Percentiles rank a stretch among this genome's conserved stretches.
phyloP scores from a whole-genome alignment of 345 rosid genomes.

The Eucalyptus decipiens region DNA sequence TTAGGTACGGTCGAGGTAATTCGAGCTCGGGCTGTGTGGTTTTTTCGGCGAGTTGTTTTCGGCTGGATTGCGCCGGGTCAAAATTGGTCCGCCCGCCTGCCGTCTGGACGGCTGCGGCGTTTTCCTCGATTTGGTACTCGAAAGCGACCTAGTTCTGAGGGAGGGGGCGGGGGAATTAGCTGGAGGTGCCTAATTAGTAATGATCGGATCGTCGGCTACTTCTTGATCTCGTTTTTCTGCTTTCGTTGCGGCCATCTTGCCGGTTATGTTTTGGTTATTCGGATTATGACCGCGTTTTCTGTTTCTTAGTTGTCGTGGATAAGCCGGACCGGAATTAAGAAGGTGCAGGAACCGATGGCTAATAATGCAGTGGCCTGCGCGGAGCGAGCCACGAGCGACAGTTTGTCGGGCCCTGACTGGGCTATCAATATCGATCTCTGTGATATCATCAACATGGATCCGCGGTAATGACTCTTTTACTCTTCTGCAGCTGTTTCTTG shows the following conservation, averaged over 20 bases:
- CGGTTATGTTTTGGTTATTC: neutral
- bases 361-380: constrained; percentile 67
- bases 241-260: neutral
- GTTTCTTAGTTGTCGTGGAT: neutral
- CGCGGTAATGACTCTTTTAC: constrained; percentile 33
- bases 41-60: neutral
- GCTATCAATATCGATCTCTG: constrained; percentile 90
- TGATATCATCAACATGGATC: constrained; percentile 89
- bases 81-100: neutral
- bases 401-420: constrained; percentile 91
- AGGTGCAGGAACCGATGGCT: constrained; percentile 28
- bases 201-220: neutral
- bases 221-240: neutral
- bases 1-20: neutral
- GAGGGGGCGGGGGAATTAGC: neutral
- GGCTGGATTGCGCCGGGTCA: neutral
- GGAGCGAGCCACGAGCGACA: constrained; percentile 93
- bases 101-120: neutral
- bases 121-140: neutral
- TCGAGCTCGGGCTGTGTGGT: neutral
- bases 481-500: neutral
- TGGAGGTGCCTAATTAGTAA: neutral
- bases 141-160: neutral
- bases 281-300: neutral
- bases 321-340: neutral